phyloP scores from a whole-genome alignment of 805 yeast genomes.

The Sugiyamaella valdiviana region DNA sequence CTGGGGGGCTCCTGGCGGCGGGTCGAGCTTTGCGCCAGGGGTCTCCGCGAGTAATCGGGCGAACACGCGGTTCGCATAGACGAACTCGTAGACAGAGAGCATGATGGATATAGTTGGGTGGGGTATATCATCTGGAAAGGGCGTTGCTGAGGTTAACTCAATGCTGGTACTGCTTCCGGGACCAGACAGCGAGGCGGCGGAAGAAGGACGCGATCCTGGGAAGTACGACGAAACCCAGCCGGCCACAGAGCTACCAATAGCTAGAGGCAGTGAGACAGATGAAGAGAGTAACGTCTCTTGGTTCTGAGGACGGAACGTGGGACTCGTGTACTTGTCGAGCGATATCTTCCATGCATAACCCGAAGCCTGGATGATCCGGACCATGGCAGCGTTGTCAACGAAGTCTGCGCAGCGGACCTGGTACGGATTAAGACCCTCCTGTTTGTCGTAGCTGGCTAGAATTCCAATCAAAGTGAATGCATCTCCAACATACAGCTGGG shows the following conservation, averaged over 20 bases:
- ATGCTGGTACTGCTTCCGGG: background rate
- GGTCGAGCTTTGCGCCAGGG: background rate
- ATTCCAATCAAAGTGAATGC: conserved; percentile 35
- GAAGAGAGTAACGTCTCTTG: conserved; percentile 1
- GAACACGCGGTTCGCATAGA: conserved; percentile 32
- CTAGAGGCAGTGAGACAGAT: background rate
- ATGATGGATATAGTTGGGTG: conserved; percentile 18
- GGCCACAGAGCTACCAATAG: background rate
- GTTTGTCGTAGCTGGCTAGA: conserved; percentile 33
- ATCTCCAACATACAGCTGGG: conserved; percentile 26
- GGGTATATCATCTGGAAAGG: conserved; percentile 11
- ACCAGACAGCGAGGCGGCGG: background rate
- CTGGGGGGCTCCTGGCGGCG: background rate
- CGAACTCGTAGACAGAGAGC: conserved; percentile 32
- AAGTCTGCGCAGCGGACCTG: conserved; percentile 34
- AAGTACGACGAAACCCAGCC: conserved; percentile 1
- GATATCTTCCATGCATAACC: conserved; percentile 24
- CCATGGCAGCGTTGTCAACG: conserved; percentile 33
- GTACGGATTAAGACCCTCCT: conserved; percentile 34
- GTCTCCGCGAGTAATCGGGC: conserved; percentile 26
- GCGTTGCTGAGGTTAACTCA: background rate
- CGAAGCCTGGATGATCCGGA: conserved; percentile 25
- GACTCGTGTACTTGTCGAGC: conserved; percentile 13
- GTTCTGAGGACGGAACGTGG: background rate
- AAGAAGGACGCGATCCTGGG: background rate